A percentile compares a stretch with the other conserved stretches of the same genome.
Evolutionary conservation across 768 basidiomycete species (phyloP).

Genomic region (Leccinum variicolor): DNA sequence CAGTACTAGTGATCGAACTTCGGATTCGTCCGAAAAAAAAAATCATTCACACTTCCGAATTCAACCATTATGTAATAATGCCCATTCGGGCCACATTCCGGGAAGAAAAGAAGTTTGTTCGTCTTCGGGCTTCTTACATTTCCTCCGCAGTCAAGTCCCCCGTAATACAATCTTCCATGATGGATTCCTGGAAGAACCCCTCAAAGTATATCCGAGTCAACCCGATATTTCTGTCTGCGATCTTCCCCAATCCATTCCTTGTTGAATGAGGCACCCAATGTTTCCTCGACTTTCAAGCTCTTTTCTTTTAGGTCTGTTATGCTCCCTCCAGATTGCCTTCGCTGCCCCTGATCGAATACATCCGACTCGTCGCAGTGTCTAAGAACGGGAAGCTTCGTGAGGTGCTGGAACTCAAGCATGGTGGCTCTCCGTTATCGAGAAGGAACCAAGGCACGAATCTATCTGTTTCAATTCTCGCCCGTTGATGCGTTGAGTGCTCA

Average conservation of each 20-base stretch:
- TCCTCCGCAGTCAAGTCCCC: constrained; percentile 4
- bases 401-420: constrained; percentile 46
- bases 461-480: constrained; percentile 35
- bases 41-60: background rate
- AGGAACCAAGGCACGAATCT: constrained; percentile 50
- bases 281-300: constrained; percentile 3
- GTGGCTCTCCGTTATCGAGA: constrained; percentile 28
- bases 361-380: constrained; percentile 8
- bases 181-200: background rate
- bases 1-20: no score
- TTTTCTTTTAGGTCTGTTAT: constrained; percentile 13
- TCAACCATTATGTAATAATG: background rate
- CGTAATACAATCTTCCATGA: background rate
- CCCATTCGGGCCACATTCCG: background rate
- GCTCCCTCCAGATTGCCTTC: constrained; percentile 4
- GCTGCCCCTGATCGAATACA: constrained; percentile 18
- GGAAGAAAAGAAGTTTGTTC: no score
- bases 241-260: background rate
- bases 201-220: background rate
- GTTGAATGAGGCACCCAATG: constrained; percentile 13
- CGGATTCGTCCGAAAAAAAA: no score
- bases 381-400: constrained; percentile 43
- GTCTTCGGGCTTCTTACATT: background rate
- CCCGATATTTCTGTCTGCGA: background rate
- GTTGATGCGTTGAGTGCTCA: background rate